Evolutionary conservation across 352 stramenopile genomes (phyloP).

Genomic region (Globisporangium echinulatum): DNA sequence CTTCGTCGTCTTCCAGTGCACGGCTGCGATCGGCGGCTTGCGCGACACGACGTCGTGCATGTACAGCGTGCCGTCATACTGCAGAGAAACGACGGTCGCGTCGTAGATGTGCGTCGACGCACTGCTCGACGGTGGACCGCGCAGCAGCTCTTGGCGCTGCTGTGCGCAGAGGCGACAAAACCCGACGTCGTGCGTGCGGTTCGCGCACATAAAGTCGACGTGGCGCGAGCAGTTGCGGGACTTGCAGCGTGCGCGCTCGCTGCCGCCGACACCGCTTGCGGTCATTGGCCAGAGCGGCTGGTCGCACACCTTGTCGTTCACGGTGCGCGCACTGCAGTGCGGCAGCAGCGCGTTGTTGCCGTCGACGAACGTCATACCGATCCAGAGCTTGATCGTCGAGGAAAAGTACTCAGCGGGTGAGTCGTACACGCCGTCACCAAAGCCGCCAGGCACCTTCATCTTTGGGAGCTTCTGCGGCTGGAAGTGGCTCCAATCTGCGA

Average conservation of each 20-base stretch:
- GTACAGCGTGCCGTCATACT: conserved; percentile 59
- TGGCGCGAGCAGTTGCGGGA: conserved; percentile 37
- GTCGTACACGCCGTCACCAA: conserved; percentile 57
- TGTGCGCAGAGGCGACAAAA: conserved; percentile 55
- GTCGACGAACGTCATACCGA: conserved; percentile 86
- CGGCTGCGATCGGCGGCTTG: conserved; percentile 39
- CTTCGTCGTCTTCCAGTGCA: conserved; percentile 83
- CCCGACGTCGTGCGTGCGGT: conserved; percentile 43
- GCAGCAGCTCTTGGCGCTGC: conserved; percentile 41
- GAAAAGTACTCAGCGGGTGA: conserved; percentile 72
- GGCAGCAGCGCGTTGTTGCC: conserved; percentile 77
- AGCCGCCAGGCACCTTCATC: conserved; percentile 52
- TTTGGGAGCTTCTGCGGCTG: conserved; percentile 57
- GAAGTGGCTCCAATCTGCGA: conserved; percentile 65
- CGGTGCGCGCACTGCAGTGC: conserved; percentile 45
- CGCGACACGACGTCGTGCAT: conserved; percentile 53
- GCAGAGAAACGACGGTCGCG: conserved; percentile 32
- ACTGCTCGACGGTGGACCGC: conserved; percentile 39
- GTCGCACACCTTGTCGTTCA: conserved; percentile 53
- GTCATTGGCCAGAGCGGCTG: conserved; percentile 60
- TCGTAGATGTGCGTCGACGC: conserved; percentile 85
- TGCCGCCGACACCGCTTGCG: conserved; percentile 11
- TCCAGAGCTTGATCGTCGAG: conserved; percentile 69
- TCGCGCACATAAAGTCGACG: conserved; percentile 57
- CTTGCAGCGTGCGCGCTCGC: conserved; percentile 27